Evolutionary conservation across 2,329 filamentous ascomycete genomes (phyloP).

Genomic region (Grosmannia huntii): DNA sequence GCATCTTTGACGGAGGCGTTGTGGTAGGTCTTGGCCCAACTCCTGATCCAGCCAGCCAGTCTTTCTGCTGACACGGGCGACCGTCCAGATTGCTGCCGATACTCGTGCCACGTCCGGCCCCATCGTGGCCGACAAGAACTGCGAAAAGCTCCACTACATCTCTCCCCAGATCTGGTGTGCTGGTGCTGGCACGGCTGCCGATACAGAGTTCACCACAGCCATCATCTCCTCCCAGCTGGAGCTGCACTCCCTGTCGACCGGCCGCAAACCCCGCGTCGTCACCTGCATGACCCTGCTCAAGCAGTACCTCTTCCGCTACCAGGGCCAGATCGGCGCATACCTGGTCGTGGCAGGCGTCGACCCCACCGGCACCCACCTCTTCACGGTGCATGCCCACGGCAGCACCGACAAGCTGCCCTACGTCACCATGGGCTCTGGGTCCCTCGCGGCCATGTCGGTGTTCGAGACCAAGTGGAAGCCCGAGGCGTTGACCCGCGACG

Average conservation of each 20-base stretch:
- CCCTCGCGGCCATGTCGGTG: constrained; percentile 90
- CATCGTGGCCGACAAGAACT: constrained; percentile 99
- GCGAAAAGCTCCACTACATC: constrained; percentile 99
- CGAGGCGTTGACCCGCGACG: constrained; percentile 54
- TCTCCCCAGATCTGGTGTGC: constrained; percentile 98
- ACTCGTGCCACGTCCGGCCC: constrained; percentile 93
- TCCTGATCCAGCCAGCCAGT: neutral
- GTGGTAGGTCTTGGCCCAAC: constrained; percentile 50
- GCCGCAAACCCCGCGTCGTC: constrained; percentile 91
- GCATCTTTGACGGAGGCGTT: constrained; percentile 90
- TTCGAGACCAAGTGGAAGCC: constrained; percentile 95
- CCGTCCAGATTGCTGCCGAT: constrained; percentile 77
- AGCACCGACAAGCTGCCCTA: constrained; percentile 98
- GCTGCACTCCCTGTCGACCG: constrained; percentile 89
- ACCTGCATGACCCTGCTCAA: constrained; percentile 99
- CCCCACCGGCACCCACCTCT: constrained; percentile 86
- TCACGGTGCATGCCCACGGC: constrained; percentile 96
- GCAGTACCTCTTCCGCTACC: constrained; percentile 97
- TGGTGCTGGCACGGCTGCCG: constrained; percentile 90
- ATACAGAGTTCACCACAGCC: constrained; percentile 97
- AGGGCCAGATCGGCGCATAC: constrained; percentile 95
- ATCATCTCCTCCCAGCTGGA: constrained; percentile 98
- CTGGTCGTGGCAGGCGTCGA: constrained; percentile 95
- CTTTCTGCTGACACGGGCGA: neutral
- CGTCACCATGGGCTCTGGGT: constrained; percentile 97